phyloP scores from a whole-genome alignment of 2,329 filamentous ascomycete genomes.

The Neopestalotiopsis rosae region DNA sequence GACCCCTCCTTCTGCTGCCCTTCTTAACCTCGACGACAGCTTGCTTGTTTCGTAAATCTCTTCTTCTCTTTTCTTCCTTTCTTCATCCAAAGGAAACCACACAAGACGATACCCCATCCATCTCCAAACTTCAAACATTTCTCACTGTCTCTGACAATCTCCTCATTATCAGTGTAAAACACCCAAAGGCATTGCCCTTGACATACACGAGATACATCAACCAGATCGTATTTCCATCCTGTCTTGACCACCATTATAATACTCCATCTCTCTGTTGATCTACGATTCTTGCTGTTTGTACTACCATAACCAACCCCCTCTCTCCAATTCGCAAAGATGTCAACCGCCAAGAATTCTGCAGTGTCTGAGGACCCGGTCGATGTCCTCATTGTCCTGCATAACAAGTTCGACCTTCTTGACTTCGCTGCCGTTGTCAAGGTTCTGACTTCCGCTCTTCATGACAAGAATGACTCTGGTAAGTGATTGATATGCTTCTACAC shows the following conservation, averaged over 20 bases:
- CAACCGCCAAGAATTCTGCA: slow-evolving; percentile 59
- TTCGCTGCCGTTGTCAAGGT: slow-evolving; percentile 61
- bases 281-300: background rate
- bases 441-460: slow-evolving; percentile 55
- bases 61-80: slow-evolving; percentile 12
- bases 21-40: slow-evolving; percentile 6
- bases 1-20: slow-evolving; percentile 14
- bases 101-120: background rate
- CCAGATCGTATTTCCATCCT: background rate
- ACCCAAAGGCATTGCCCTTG: background rate
- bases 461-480: slow-evolving; percentile 59
- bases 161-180: background rate
- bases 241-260: slow-evolving; percentile 3
- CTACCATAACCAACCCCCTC: background rate
- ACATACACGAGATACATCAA: background rate
- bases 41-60: background rate
- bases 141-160: background rate
- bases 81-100: background rate
- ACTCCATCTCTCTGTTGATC: background rate
- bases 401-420: slow-evolving; percentile 65
- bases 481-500: slow-evolving; percentile 19
- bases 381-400: slow-evolving; percentile 65
- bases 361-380: slow-evolving; percentile 65
- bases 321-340: slow-evolving; percentile 46
- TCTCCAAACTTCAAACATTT: background rate